phyloP scores from a whole-genome alignment of 169 alveolate genomes.

The Cryptosporidium sp. region DNA sequence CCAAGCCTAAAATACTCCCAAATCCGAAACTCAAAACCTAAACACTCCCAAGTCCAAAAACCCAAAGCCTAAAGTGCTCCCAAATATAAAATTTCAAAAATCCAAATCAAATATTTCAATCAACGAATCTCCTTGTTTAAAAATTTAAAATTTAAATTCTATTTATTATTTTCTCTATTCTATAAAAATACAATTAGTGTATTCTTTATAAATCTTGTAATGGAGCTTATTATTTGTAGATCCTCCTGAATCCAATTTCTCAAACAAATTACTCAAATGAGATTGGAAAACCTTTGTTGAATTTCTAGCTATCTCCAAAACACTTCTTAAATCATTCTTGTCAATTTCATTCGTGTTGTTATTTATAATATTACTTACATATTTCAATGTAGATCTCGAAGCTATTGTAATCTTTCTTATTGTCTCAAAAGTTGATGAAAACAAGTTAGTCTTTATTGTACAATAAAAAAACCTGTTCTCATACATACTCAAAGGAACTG shows the following conservation, averaged over 20 bases:
- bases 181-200: slow-evolving; percentile 52
- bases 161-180: slow-evolving; percentile 1
- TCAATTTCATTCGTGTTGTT: neutral
- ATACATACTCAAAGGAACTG: slow-evolving; percentile 26
- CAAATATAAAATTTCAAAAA: too few species aligned
- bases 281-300: slow-evolving; percentile 36
- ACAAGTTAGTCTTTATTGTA: slow-evolving; percentile 49
- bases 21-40: too few species aligned
- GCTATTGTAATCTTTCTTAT: slow-evolving; percentile 57
- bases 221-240: slow-evolving; percentile 16
- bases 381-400: slow-evolving; percentile 24
- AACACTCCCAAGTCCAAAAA: too few species aligned
- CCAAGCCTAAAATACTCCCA: too few species aligned
- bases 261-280: slow-evolving; percentile 35
- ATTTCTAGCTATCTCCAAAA: slow-evolving; percentile 9
- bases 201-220: slow-evolving; percentile 48
- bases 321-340: neutral
- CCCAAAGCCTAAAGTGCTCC: too few species aligned
- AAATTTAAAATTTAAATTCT: neutral
- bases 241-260: neutral
- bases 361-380: neutral
- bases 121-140: too few species aligned
- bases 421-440: slow-evolving; percentile 58
- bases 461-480: slow-evolving; percentile 50
- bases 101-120: too few species aligned